Conservation (phyloP, 2,329 filamentous ascomycete genomes). For the Penicillium glabrum region DNA sequence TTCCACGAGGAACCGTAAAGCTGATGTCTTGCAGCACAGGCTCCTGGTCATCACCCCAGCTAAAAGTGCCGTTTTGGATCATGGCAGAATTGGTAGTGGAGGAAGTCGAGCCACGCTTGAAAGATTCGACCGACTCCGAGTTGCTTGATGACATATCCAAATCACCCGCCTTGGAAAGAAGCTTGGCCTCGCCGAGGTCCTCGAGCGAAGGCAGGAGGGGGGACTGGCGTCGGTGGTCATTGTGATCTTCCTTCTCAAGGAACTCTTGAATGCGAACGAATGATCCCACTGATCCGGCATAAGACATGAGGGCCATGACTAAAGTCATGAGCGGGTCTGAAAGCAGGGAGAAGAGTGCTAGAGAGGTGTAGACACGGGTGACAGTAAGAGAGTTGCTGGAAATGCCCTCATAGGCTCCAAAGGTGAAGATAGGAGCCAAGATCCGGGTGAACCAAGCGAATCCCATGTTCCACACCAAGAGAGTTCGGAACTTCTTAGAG, state of each 20-base stretch:
- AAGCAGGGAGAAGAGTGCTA: conserved; percentile 49
- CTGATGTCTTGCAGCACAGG: conserved; percentile 44
- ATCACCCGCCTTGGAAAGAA: conserved; percentile 21
- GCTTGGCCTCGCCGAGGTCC: conserved; percentile 21
- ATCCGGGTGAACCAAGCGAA: conserved; percentile 43
- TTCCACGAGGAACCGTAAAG: conserved; percentile 42
- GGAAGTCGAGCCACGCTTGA: conserved; percentile 17
- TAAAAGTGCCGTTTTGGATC: conserved; percentile 48
- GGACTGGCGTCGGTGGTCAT: conserved; percentile 24
- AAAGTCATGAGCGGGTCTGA: conserved; percentile 48
- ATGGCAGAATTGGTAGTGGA: conserved; percentile 31
- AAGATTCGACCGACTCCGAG: conserved; percentile 23
- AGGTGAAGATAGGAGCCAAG: conserved; percentile 47
- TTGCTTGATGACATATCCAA: conserved; percentile 24
- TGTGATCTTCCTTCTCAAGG: conserved; percentile 34
- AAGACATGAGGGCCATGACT: conserved; percentile 47
- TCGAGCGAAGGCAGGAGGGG: conserved; percentile 12
- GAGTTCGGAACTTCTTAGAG: conserved; percentile 43
- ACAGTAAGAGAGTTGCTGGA: conserved; percentile 43
- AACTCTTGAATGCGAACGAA: conserved; percentile 50
- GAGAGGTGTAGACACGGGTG: conserved; percentile 46
- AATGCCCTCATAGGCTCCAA: conserved; percentile 45
- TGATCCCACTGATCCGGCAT: conserved; percentile 47
- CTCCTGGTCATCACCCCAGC: conserved; percentile 46
- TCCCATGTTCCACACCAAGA: conserved; percentile 43